Conservation (phyloP, 306 rosid genomes). For the Lathyrus tuberosus region DNA sequence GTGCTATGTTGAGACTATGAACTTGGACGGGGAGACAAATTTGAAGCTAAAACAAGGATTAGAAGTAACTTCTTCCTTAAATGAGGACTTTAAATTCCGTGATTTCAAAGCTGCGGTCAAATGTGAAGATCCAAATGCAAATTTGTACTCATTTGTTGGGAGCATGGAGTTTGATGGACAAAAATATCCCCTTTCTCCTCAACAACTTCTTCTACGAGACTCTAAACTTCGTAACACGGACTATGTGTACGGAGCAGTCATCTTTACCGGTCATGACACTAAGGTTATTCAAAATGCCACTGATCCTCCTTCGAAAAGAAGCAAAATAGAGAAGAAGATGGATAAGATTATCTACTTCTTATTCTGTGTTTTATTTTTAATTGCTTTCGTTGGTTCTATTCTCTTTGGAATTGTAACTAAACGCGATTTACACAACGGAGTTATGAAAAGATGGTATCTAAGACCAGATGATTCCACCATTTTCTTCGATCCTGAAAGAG, state of each 20-base stretch:
- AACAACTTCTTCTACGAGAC: constrained; percentile 86
- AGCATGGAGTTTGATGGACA: constrained; percentile 63
- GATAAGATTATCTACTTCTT: constrained; percentile 78
- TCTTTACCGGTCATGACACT: constrained; percentile 81
- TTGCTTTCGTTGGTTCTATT: constrained; percentile 74
- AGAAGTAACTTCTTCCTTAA: constrained; percentile 65
- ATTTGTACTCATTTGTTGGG: constrained; percentile 79
- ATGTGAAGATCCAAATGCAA: constrained; percentile 91
- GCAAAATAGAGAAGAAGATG: constrained; percentile 86
- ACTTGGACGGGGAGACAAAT: constrained; percentile 94
- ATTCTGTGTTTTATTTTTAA: constrained; percentile 59
- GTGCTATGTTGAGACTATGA: constrained; percentile 94
- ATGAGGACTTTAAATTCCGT: constrained; percentile 50
- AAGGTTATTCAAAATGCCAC: constrained; percentile 91
- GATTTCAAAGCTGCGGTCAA: constrained; percentile 59
- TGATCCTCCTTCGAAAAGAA: constrained; percentile 85
- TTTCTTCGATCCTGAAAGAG: constrained; percentile 75
- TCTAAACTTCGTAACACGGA: constrained; percentile 93
- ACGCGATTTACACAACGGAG: constrained; percentile 64
- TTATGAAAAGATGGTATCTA: constrained; percentile 80
- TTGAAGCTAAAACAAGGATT: constrained; percentile 78
- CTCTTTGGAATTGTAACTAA: constrained; percentile 68
- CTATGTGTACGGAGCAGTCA: constrained; percentile 68
- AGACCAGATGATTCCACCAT: constrained; percentile 69
- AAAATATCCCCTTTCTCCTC: constrained; percentile 72